Evolutionary conservation across 2,329 filamentous ascomycete species (phyloP), one percentile per base, ranked within the genome.

Genomic region (Aspergillus sp.): DNA sequence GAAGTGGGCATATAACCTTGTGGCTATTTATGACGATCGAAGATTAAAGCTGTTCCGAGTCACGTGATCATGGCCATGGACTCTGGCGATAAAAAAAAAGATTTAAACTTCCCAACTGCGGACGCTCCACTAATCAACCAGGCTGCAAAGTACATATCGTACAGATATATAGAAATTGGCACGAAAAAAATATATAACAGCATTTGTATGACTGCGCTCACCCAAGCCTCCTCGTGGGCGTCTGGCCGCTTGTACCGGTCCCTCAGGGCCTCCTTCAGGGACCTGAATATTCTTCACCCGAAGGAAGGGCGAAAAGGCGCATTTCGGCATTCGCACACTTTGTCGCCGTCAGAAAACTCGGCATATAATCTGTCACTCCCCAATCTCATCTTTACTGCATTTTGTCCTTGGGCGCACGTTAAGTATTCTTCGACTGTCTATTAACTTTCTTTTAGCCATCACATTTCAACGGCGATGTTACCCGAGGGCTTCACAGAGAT

Each of bases 181-280:
- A n/a, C n/a, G n/a, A n/a, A n/a, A n/a, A n/a, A n/a, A n/a, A n/a
- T n/a, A n/a, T n/a, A n/a, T n/a, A n/a, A n/a, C n/a, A n/a, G n/a
- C n/a, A n/a, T n/a, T n/a, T n/a, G n/a, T 42, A 42, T 42, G 51
- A 54, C 51, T 30, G 36, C 27, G 51, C 51, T 54, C 36, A 54
- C 36, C 51, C 36, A 42, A 42, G 13, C 2, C 36, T 41, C 6
- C 19, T 54, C 19, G 21, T 54, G 36, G 51, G 51, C 36, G 51
- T 54, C 36, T 42, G 8, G 21, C 51, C 36, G 51, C 51, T 54
- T 19, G 25, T 54, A 54, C 19, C 51, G 13, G 51, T 25, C 36
- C 51, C 27, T 42, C 36, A 30, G 36, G 51, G 51, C 51, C 51
- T 41, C 48, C 48, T 55, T 55, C 53, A 55, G 36, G n/a, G 36